Evolutionary conservation across 306 rosid genomes (phyloP).

Genomic region (Sicyos edulis): DNA sequence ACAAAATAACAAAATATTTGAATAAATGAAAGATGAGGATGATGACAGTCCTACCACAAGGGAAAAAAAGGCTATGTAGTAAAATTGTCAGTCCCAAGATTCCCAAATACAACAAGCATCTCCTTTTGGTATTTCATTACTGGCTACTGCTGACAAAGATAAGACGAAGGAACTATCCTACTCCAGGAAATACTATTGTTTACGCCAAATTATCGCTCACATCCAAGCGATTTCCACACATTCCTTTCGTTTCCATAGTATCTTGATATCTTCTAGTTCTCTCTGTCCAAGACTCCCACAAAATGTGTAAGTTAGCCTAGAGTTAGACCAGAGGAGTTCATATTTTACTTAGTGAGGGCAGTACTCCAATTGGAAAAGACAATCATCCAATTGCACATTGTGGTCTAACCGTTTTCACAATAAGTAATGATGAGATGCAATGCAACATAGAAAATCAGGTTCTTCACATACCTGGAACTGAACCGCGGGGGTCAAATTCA

Average conservation of each 20-base stretch:
- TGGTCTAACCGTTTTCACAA: neutral
- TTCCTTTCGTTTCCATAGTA: neutral
- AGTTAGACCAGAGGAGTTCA: neutral
- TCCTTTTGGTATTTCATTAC: neutral
- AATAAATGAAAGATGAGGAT: neutral
- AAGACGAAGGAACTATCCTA: neutral
- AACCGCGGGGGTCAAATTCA: slow-evolving; percentile 93
- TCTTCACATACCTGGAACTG: slow-evolving; percentile 44
- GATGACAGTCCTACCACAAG: neutral
- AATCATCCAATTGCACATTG: neutral
- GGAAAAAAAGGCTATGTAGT: too few relatives aligned
- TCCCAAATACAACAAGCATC: neutral
- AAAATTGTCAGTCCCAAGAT: too few relatives aligned
- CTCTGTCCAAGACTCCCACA: neutral
- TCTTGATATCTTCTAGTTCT: neutral
- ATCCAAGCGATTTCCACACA: slow-evolving; percentile 4
- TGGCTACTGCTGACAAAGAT: neutral
- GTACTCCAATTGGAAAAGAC: too few relatives aligned
- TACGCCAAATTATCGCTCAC: neutral
- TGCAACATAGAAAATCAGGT: neutral
- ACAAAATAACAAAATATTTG: neutral
- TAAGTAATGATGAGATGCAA: neutral
- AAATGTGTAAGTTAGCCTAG: neutral
- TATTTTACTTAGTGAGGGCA: neutral
- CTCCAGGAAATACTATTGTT: neutral